Evolutionary conservation across 1,284 basidiomycete genomes (phyloP), one percentile per base, ranked within the genome.

Genomic region (Microbotryum lychnidis-dioicae): DNA sequence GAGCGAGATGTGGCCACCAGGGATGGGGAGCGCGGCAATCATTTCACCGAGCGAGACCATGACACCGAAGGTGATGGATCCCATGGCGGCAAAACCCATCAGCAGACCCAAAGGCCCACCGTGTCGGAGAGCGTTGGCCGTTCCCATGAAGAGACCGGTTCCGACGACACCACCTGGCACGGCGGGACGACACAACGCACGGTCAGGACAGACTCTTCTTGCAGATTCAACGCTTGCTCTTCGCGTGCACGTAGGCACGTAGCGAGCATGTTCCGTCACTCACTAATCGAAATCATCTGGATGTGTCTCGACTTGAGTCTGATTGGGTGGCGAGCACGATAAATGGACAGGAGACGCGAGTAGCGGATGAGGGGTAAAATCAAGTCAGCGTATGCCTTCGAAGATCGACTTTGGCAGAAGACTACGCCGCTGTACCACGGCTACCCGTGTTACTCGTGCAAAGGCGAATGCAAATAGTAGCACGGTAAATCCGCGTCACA

Each of bases 1-100:
- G 47, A 91, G 79, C 55, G 82, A 85, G 73, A 91, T 87, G 73
- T 90, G 89, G 6, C 89, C 84, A 64, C 84, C 86, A 54, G 79
- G 52, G 29, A 75, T 65, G n/a, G 76, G 75, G 4, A 75, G 69
- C 31, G 73, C 86, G 0, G 84, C 81, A 59, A 86, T 76, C 84
- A 87, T 86, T 71, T 82, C 81, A 52, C 80, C 80, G 33, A 67
- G 56, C 56, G 68, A 64, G 50, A 73, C 66, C 75, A 77, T 77
- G 63, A 77, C 75, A 10, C 68, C 68, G 65, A 73, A 75, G 60
- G 73, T 74, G 57, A 77, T 71, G 33, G 72, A 69, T 33, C 76
- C 76, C 66, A 77, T 72, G 50, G 74, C 64, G 9, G 57, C 55
- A 67, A 75, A 77, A 63, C 74, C 74, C 37, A 78, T 57, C 50